These are phyloP conservation scores for Phytopythium boreale DNA, from an alignment of 352 stramenopile genomes.

Conservation along the genomic window DNA sequence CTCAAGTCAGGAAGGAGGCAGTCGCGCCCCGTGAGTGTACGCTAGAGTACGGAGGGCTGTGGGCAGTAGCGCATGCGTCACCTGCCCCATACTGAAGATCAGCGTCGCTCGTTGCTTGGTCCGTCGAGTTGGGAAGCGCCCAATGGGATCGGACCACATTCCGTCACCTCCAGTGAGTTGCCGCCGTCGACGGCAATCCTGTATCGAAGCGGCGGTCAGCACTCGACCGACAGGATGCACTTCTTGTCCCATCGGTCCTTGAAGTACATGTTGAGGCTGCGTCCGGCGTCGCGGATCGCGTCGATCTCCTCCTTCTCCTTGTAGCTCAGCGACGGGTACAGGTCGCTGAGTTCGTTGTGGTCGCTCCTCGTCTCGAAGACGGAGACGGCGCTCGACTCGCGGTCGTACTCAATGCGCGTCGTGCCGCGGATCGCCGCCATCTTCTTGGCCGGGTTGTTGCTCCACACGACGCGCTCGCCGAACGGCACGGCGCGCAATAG, in stretches of 20 bases:
- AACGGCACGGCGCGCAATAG: conserved; percentile 38
- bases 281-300: conserved; percentile 19
- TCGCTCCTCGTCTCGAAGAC: conserved; percentile 39
- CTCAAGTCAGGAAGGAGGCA: neutral
- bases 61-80: neutral
- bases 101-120: neutral
- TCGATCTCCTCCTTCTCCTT: conserved; percentile 16
- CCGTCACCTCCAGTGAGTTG: neutral
- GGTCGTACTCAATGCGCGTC: conserved; percentile 41
- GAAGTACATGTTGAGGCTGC: conserved; percentile 49
- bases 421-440: conserved; percentile 37
- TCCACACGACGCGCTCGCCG: conserved; percentile 37
- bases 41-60: neutral
- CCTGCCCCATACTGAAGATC: neutral
- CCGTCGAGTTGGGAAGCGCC: neutral
- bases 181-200: neutral
- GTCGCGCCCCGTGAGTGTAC: neutral
- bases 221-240: conserved; percentile 27
- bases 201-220: conserved; percentile 12
- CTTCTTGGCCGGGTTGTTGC: conserved; percentile 51
- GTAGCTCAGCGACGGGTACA: conserved; percentile 20
- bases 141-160: neutral
- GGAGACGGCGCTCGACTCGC: conserved; percentile 24
- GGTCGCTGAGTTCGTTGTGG: conserved; percentile 32
- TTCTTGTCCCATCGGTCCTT: conserved; percentile 43